Conservation (phyloP, 2,329 filamentous ascomycete genomes). For the Colletotrichum tanaceti region DNA sequence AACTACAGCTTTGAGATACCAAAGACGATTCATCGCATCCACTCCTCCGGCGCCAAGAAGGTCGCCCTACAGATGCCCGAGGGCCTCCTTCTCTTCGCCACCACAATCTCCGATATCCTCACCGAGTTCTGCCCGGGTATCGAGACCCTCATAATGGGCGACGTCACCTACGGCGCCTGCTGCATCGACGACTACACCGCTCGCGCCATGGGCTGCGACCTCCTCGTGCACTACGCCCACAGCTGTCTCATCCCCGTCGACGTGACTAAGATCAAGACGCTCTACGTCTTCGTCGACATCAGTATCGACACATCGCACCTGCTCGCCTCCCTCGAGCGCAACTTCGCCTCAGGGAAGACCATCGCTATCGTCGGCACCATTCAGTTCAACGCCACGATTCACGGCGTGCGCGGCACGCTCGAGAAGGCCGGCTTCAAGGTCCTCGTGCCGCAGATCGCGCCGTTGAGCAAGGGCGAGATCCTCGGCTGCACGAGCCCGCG, state of each 20-base stretch:
- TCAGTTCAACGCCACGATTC: constrained; percentile 97
- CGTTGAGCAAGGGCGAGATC: constrained; percentile 94
- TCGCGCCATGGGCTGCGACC: constrained; percentile 89
- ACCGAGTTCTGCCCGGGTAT: constrained; percentile 92
- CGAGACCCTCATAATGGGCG: constrained; percentile 97
- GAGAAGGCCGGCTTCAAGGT: constrained; percentile 87
- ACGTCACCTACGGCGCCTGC: constrained; percentile 98
- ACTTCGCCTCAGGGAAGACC: constrained; percentile 85
- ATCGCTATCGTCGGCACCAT: constrained; percentile 96
- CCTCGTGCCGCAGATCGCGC: constrained; percentile 90
- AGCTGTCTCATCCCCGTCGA: constrained; percentile 96
- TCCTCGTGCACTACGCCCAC: constrained; percentile 96
- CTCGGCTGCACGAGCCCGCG: constrained; percentile 94
- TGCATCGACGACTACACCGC: constrained; percentile 99
- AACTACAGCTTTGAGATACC: constrained; percentile 99
- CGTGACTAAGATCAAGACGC: constrained; percentile 94
- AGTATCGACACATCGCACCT: constrained; percentile 93
- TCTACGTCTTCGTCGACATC: constrained; percentile 99
- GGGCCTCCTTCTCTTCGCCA: constrained; percentile 93
- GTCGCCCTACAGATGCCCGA: constrained; percentile 98
- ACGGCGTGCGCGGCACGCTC: constrained; percentile 81
- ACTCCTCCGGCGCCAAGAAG: constrained; percentile 79
- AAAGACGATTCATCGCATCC: constrained; percentile 96
- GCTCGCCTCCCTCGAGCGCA: constrained; percentile 85
- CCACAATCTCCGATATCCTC: constrained; percentile 96